Evolutionary conservation across 78 protist genomes (phyloP), one percentile per base, ranked within the genome.

Genomic region (Speleostelium caveatum): DNA sequence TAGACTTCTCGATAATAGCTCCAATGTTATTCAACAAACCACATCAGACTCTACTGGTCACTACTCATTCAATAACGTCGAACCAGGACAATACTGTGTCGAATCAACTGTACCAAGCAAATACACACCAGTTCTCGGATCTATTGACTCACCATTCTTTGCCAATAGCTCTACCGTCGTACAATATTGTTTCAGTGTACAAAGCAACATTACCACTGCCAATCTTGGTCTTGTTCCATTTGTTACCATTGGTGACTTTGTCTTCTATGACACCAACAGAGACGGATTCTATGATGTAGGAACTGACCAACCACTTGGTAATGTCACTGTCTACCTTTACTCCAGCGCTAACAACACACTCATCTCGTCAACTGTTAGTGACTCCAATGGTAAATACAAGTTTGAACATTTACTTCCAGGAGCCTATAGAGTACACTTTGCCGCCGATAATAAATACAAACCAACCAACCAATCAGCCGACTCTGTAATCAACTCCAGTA

Each of bases 1-100:
- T 16, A 59, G 2, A 53, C 26, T 74, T 19, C 16, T 7, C 32
- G n/a, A n/a, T n/a, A 45, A 49, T 69, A 69, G 36, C 26, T 63
- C 49, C 30, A 76, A 1, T 6, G 51, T 32, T 17, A 33, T 76
- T 33, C 4, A 21, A 33, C 21, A 45, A 12, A 24, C n/a, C 21
- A 58, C 2, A 14, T 32, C 73, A 10, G 53, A 38, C 24, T 8
- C 16, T 36, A 38, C 19, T 66, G 78, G 75, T n/a, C 24, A 69
- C 21, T 69, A 65, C 28, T 24, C 21, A 28, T 72, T 80, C 60
- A 3, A 35, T 19, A 62, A 42, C 8, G 30, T 80, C 33, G 88
- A 35, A 42, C 73, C 76, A 28, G 83, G 88, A 21, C 3, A 60
- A 16, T 80, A 69, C 45, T 80, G 88, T 36, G 53, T 65, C 3